Evolutionary conservation across 345 rosid genomes (phyloP), one percentile per base, ranked within the genome.

Genomic region (Citrus unshiu): DNA sequence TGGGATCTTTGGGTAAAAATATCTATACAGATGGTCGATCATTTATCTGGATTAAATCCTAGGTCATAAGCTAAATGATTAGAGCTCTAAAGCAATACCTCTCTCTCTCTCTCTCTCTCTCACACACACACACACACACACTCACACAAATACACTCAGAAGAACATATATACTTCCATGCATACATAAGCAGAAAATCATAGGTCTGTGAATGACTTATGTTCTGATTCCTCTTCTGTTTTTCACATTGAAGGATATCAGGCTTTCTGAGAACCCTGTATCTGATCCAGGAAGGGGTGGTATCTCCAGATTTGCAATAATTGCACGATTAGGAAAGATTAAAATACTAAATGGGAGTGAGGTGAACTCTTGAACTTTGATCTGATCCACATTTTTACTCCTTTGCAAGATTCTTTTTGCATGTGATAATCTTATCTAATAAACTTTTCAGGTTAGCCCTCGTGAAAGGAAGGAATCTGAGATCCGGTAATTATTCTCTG

Each of bases 381-480:
- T 51, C 12, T 14, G 12, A 70, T 58, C 30, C 76, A 29, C 22
- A 21, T 70, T 37, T 54, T 62, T 80, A 58, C 60, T 84, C 56
- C 60, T 56, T 73, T 63, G 12, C 16, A 24, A 56, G 65, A 35
- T 57, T 82, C 62, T 76, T 63, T 71, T 30, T 73, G 62, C 25
- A 83, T 70, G 43, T 84, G 81, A 72, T 37, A 51, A n/a, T 60
- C 19, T 13, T 43, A 56, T 71, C 49, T 51, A 54, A 68, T 58
- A 70, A 46, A 63, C 73, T 78, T 83, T 63, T 78, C 85, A 96
- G 99, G 89, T 96, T 57, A 86, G 88, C 37, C 80, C 83, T 83
- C 94, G 97, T 30, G 99, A 96, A 81, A 91, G 94, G 86, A 96
- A 91, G 86, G 99, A 96, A 30, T 96, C 98, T 75, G 98, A 95